Conservation (phyloP, 1,284 basidiomycete genomes). For the Ceratobasidium sp. region DNA sequence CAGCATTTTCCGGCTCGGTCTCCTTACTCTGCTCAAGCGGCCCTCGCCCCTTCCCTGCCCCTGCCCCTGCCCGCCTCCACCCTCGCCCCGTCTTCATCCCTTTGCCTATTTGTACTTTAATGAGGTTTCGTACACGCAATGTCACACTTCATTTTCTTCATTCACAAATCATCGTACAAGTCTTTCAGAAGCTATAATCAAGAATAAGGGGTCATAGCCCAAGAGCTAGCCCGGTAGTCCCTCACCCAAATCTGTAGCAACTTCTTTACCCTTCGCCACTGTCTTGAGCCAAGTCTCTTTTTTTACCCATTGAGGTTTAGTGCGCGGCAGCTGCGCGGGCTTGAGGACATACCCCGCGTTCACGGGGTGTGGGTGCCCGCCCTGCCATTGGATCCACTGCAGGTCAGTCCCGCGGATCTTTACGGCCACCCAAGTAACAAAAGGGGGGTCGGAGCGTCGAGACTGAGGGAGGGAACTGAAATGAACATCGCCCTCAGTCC, state of each 20-base stretch:
- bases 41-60: no score
- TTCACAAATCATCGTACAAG: no score
- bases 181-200: no score
- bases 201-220: no score
- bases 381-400: not conserved
- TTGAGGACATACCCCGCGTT: not conserved
- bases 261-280: not conserved
- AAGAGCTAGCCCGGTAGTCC: not conserved
- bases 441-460: constrained; percentile 1
- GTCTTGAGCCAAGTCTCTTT: not conserved
- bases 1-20: no score
- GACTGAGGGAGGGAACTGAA: not conserved
- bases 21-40: no score
- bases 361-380: constrained; percentile 3
- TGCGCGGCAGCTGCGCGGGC: not conserved
- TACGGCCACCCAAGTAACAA: not conserved
- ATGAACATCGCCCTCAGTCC: not conserved
- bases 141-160: no score
- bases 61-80: no score
- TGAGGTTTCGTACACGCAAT: no score
- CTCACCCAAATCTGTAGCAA: not conserved
- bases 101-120: no score
- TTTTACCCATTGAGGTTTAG: not conserved
- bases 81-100: no score
- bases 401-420: not conserved